Evolutionary conservation across 768 basidiomycete species (phyloP), one percentile per base, ranked within the genome.

Genomic region (Macrolepiota dolichaula): DNA sequence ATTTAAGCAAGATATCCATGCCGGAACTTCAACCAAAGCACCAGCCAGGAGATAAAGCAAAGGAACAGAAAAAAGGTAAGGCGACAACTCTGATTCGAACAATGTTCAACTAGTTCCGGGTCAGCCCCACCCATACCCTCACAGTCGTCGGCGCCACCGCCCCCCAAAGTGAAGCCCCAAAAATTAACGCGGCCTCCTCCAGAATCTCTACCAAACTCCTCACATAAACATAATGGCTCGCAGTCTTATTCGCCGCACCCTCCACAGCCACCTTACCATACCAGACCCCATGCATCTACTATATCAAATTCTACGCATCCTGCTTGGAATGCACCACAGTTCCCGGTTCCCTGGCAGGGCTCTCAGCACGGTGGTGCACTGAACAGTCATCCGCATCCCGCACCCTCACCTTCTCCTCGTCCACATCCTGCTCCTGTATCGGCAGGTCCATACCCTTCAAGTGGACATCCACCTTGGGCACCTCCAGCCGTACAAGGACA

Each of bases 1-100:
- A 94, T 70, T 72, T 94, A 17, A 91, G 91, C 78, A 94, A 94
- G 78, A 92, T 94, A 51, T 78, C 87, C 13, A 93, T 94, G 85
- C 92, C 91, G 0, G 92, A 94, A 69, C 80, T 94, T 15, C 81
- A 82, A 66, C 89, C 89, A 2, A 81, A 79, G 62, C 67, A 77
- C 5, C 66, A 67, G 15, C 66, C 57, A 3, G 63, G 64, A 40
- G 66, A 71, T n/a, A 70, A 74, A 56, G 40, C 67, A 15, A 76
- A 74, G 66, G 77, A 77, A 17, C 75, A 77, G 27, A 76, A 73
- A 72, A 72, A 81, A 76, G 71, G 78, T 78, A 71, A 69, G 74
- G 75, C 67, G 12, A 24, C 19, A 70, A 62, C 65, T 57, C 47
- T 58, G 53, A 53, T 62, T 53, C 63, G 54, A 22, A 15, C n/a